Conservation (phyloP, 2,329 filamentous ascomycete genomes). For the Coleophoma crateriformis region DNA sequence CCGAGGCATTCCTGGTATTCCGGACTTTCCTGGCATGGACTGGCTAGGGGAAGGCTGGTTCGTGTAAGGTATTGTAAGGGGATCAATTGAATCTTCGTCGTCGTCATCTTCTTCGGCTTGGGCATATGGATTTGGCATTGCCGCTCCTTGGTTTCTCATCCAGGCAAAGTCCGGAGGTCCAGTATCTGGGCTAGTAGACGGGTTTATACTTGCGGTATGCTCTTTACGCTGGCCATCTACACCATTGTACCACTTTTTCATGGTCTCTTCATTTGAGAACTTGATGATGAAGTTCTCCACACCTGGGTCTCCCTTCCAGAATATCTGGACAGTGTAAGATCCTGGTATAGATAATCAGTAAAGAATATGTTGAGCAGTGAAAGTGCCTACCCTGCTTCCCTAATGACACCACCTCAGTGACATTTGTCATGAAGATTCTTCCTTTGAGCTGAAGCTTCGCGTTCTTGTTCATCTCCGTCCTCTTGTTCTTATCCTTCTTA, state of each 20-base stretch:
- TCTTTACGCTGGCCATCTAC: constrained; percentile 72
- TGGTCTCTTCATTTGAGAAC: constrained; percentile 83
- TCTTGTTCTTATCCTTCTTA: constrained; percentile 69
- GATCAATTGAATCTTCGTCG: constrained; percentile 39
- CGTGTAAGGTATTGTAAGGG: constrained; percentile 26
- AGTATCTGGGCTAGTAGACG: constrained; percentile 35
- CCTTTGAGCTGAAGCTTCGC: constrained; percentile 89
- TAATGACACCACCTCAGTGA: constrained; percentile 86
- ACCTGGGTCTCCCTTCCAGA: constrained; percentile 95
- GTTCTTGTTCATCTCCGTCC: constrained; percentile 58
- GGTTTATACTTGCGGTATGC: constrained; percentile 45
- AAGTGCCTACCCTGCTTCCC: constrained; percentile 71
- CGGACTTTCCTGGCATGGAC: constrained; percentile 22
- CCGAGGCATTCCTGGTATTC: constrained; percentile 44
- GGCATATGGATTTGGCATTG: constrained; percentile 77
- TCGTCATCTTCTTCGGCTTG: constrained; percentile 59
- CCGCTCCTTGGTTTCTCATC: constrained; percentile 61
- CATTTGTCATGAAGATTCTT: constrained; percentile 98
- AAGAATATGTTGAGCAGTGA: neutral
- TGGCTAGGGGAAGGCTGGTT: constrained; percentile 20
- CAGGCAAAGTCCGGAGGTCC: constrained; percentile 67
- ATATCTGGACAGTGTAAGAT: constrained; percentile 93
- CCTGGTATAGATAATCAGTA: constrained; percentile 41
- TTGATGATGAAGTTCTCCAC: constrained; percentile 96
- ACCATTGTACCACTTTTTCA: constrained; percentile 85